Conservation (phyloP, 2,329 filamentous ascomycete genomes). For the Colletotrichum liriopes region DNA sequence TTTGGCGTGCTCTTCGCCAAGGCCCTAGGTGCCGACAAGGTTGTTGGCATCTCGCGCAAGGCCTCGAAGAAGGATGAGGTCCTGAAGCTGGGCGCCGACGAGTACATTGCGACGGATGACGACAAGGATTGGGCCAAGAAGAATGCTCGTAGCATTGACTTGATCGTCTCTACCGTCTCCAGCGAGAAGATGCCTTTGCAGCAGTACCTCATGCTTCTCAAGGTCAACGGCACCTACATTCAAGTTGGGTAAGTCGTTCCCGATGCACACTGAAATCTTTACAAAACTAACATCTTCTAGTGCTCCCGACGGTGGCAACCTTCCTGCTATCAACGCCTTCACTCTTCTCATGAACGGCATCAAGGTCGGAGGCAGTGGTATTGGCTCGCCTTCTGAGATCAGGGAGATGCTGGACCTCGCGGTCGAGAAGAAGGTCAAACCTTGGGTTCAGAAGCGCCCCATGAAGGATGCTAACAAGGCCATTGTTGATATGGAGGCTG, state of each 20-base stretch:
- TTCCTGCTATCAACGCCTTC: slow-evolving; percentile 62
- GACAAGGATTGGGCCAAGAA: slow-evolving; percentile 69
- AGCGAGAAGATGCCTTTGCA: slow-evolving; percentile 61
- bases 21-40: slow-evolving; percentile 74
- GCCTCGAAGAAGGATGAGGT: slow-evolving; percentile 69
- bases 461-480: slow-evolving; percentile 68
- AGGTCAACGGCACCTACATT: slow-evolving; percentile 45
- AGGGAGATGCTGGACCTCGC: slow-evolving; percentile 70
- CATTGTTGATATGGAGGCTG: slow-evolving; percentile 67
- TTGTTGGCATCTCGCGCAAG: slow-evolving; percentile 73
- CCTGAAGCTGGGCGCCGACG: slow-evolving; percentile 70
- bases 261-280: too few relatives aligned
- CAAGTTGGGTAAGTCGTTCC: slow-evolving; percentile 45
- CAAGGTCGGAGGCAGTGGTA: slow-evolving; percentile 59
- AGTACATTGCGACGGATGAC: slow-evolving; percentile 60
- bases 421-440: slow-evolving; percentile 67
- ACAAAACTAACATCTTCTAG: slow-evolving; percentile 18
- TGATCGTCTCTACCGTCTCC: slow-evolving; percentile 73
- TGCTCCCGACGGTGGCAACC: slow-evolving; percentile 67
- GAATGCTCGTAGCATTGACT: slow-evolving; percentile 66
- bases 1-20: slow-evolving; percentile 79
- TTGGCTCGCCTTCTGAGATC: slow-evolving; percentile 64
- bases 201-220: slow-evolving; percentile 70
- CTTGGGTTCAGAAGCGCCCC: slow-evolving; percentile 67
- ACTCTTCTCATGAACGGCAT: slow-evolving; percentile 69